Evolutionary conservation across 2,329 filamentous ascomycete genomes (phyloP), one percentile per base, ranked within the genome.

Genomic region (Bipolaris oryzae): DNA sequence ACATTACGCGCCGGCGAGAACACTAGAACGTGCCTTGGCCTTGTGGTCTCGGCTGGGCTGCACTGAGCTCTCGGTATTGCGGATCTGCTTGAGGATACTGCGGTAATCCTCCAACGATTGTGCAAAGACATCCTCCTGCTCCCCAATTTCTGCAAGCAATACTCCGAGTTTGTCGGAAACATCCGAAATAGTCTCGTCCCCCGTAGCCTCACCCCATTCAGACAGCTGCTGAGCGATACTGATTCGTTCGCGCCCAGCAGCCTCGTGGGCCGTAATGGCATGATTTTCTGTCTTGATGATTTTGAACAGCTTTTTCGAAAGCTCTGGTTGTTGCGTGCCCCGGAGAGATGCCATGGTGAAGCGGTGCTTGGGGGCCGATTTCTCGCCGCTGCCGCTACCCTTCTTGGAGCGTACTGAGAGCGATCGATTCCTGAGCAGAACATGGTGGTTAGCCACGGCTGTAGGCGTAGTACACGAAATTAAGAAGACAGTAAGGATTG

Each of bases 151-250:
- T 20, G 90, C 89, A 58, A 99, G 82, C 68, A 99, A 81, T 37
- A 98, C 94, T 49, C 92, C 95, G 50, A 99, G 84, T 83, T 99
- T 99, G 83, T 98, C 95, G 57, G 90, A 92, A 66, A 99, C 85
- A 74, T 98, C 95, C 50, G 87, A 92, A 70, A 98, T 83, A 49
- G 88, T 87, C 60, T 96, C 92, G 71, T 99, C 95, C 50, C 87
- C 85, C 1, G 93, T 97, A 58, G 90, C 86, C 79, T 98, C 93
- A 55, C 95, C 95, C 95, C 95, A 99, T 67, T 98, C 93, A 7
- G 92, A 96, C 42, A 99, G 86, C 80, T 98, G 94, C 10, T 88
- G 87, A 15, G 93, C 95, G 70, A 98, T 92, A 47, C 87, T 86
- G 58, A 91, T 80, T 55, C 92, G 90, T 80, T 97, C 94, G 57